A percentile compares a stretch with the other conserved stretches of the same genome.
Evolutionary conservation across 768 basidiomycete species (phyloP).

Genomic region (Suillus discolor): DNA sequence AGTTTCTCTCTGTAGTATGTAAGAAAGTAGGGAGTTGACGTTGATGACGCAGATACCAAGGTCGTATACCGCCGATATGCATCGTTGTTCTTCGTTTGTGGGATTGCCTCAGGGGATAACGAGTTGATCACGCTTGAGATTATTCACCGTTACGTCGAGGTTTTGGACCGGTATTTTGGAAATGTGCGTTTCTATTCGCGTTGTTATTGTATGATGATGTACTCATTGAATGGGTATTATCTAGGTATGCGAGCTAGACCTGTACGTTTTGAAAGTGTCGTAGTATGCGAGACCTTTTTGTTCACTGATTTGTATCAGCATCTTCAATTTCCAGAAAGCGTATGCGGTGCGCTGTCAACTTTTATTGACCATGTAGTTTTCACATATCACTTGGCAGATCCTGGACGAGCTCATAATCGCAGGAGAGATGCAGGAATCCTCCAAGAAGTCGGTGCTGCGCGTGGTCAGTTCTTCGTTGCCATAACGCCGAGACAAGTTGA

Average conservation of each 20-base stretch:
- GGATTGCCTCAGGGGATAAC: slow-evolving; percentile 83
- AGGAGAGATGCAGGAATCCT: slow-evolving; percentile 93
- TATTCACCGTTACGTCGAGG: slow-evolving; percentile 92
- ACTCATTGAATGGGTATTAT: slow-evolving; percentile 2
- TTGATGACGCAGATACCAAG: slow-evolving; percentile 59
- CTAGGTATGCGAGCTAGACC: slow-evolving; percentile 88
- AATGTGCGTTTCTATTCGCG: slow-evolving; percentile 33
- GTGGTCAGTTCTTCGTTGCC: slow-evolving; percentile 42
- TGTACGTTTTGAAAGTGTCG: slow-evolving; percentile 52
- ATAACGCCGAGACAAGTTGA: background rate
- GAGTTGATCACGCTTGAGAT: slow-evolving; percentile 91
- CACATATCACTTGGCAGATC: slow-evolving; percentile 48
- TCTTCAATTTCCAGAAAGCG: slow-evolving; percentile 98
- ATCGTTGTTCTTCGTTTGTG: slow-evolving; percentile 92
- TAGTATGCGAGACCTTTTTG: background rate
- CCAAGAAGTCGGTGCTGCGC: slow-evolving; percentile 68
- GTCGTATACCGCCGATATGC: slow-evolving; percentile 96
- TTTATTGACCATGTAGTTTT: slow-evolving; percentile 2
- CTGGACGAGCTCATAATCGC: slow-evolving; percentile 93
- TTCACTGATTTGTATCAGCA: slow-evolving; percentile 46
- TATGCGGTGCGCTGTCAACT: slow-evolving; percentile 61
- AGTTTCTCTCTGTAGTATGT: slow-evolving; percentile 34
- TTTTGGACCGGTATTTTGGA: slow-evolving; percentile 66
- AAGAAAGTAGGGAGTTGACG: background rate
- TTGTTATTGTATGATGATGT: background rate